Percentiles rank a stretch among this genome's conserved stretches.
Evolutionary conservation across 306 rosid genomes (phyloP).

Genomic region (Prunus campanulata): DNA sequence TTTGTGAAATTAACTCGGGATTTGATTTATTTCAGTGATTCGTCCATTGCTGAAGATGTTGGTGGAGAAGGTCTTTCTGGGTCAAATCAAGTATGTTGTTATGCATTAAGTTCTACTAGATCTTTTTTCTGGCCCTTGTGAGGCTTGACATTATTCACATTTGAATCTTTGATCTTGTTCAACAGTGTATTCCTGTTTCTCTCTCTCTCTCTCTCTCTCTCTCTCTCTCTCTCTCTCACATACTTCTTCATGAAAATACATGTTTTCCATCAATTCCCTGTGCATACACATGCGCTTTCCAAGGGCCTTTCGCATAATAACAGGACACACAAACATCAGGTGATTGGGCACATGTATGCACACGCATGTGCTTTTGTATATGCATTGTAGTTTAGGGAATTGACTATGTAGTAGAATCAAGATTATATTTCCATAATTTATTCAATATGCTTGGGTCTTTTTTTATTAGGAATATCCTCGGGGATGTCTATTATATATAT

Average conservation of each 20-base stretch:
- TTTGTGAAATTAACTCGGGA: constrained; percentile 14
- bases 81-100: constrained; percentile 51
- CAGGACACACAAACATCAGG: not conserved
- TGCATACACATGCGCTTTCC: not conserved
- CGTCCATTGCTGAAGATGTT: constrained; percentile 29
- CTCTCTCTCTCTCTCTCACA: not conserved
- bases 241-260: not conserved
- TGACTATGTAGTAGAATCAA: not conserved
- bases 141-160: constrained; percentile 1
- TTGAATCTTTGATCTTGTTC: not conserved
- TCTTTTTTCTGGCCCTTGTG: constrained; percentile 11
- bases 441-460: not conserved
- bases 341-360: not conserved
- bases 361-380: not conserved
- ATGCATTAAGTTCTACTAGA: constrained; percentile 4
- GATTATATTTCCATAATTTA: not conserved
- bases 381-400: not conserved
- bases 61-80: constrained; percentile 31
- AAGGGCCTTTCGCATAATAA: not conserved
- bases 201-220: not conserved
- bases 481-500: not conserved
- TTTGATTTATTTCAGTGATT: constrained; percentile 45
- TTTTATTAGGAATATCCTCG: not conserved
- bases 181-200: not conserved
- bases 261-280: not conserved